These are phyloP conservation scores for Trametes elegans DNA, from an alignment of 768 basidiomycete genomes.

Conservation along the genomic window DNA sequence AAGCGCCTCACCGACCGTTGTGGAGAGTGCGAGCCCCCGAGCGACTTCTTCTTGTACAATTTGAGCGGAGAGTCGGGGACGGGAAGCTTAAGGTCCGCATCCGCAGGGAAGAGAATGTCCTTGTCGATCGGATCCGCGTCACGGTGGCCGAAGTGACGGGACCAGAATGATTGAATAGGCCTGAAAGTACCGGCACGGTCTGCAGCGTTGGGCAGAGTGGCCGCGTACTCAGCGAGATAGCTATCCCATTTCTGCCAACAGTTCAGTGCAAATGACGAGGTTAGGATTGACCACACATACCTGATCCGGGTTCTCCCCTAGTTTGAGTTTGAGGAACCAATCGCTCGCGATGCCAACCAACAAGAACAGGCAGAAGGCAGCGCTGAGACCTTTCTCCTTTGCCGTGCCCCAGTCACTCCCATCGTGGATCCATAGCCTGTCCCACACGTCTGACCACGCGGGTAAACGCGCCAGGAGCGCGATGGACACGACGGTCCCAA, in stretches of 20 bases:
- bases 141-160: conserved; percentile 31
- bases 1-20: conserved; percentile 13
- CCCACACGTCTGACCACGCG: conserved; percentile 63
- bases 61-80: conserved; percentile 16
- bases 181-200: conserved; percentile 57
- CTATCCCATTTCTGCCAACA: conserved; percentile 60
- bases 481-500: conserved; percentile 52
- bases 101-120: conserved; percentile 30
- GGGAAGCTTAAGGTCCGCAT: conserved; percentile 25
- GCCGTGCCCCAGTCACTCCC: conserved; percentile 51
- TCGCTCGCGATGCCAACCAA: conserved; percentile 46
- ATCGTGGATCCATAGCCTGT: conserved; percentile 53
- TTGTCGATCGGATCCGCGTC: conserved; percentile 19
- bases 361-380: conserved; percentile 53
- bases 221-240: conserved; percentile 58
- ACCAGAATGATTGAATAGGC: conserved; percentile 55
- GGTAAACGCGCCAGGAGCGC: conserved; percentile 49
- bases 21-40: conserved; percentile 15
- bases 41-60: conserved; percentile 22
- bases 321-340: conserved; percentile 51
- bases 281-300: conserved; percentile 31
- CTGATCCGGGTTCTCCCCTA: conserved; percentile 72
- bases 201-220: conserved; percentile 43
- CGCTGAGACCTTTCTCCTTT: conserved; percentile 58
- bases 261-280: neutral